These are phyloP conservation scores for Aspergillus hancockii DNA, from an alignment of 495 filamentous ascomycete genomes.

Conservation along the genomic window DNA sequence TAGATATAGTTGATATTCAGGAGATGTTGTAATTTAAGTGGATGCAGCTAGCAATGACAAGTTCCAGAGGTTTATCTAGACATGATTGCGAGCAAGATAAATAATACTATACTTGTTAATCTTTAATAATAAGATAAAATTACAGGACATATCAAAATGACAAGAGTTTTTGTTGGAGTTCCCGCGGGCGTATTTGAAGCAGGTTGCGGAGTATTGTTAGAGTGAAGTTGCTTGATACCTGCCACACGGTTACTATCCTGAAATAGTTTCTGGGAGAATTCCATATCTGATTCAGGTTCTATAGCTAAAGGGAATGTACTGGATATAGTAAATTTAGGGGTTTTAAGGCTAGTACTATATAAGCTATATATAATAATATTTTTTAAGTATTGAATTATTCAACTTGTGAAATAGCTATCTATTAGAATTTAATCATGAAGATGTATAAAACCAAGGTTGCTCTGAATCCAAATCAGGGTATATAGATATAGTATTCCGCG, in stretches of 20 bases:
- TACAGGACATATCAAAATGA: slow-evolving; percentile 19
- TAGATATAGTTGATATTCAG: slow-evolving; percentile 15
- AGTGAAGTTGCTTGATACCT: neutral
- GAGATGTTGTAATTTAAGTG: slow-evolving; percentile 22
- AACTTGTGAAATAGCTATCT: slow-evolving; percentile 10
- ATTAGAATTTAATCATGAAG: slow-evolving; percentile 10
- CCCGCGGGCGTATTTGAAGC: slow-evolving; percentile 19
- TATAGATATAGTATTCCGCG: slow-evolving; percentile 23
- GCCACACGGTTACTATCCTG: neutral
- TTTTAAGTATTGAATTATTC: slow-evolving; percentile 15
- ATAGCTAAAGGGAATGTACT: neutral
- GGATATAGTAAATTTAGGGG: neutral
- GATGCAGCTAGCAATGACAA: slow-evolving; percentile 15
- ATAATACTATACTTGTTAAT: slow-evolving; percentile 13
- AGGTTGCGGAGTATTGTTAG: slow-evolving; percentile 14
- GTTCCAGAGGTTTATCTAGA: slow-evolving; percentile 18
- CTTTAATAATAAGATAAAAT: neutral
- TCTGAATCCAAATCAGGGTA: slow-evolving; percentile 13
- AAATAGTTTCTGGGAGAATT: neutral
- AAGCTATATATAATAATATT: slow-evolving; percentile 14
- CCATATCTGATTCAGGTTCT: neutral
- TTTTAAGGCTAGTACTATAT: neutral
- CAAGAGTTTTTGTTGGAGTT: slow-evolving; percentile 5
- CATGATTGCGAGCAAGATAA: slow-evolving; percentile 13
- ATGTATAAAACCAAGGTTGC: slow-evolving; percentile 14